phyloP scores from a whole-genome alignment of 2,329 filamentous ascomycete species.

The Aureobasidium sp. region DNA sequence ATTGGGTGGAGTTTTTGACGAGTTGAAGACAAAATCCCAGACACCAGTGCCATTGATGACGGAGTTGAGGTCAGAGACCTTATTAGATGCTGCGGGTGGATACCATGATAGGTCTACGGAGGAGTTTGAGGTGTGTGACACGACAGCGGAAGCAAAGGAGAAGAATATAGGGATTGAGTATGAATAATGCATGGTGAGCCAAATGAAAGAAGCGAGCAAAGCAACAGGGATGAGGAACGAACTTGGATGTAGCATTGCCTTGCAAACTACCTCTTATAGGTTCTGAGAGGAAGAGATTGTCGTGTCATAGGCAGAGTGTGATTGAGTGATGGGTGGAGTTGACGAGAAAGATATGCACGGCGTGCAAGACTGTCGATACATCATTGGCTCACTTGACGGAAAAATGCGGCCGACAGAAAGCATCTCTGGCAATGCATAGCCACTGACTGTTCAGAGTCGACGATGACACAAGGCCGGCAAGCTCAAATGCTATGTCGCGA shows the following conservation, averaged over 20 bases:
- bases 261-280: neutral
- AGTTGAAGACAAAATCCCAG: slow-evolving; percentile 69
- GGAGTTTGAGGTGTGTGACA: slow-evolving; percentile 6
- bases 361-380: slow-evolving; percentile 1
- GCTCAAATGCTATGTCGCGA: too few relatives aligned
- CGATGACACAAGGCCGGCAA: too few relatives aligned
- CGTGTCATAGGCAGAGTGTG: neutral
- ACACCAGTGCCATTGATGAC: slow-evolving; percentile 55
- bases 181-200: slow-evolving; percentile 27
- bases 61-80: slow-evolving; percentile 54
- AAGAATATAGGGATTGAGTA: slow-evolving; percentile 21
- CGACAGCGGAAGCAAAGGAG: slow-evolving; percentile 12
- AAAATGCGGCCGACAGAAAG: neutral
- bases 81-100: slow-evolving; percentile 45
- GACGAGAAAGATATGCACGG: neutral
- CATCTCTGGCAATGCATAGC: too few relatives aligned
- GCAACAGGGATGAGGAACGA: slow-evolving; percentile 24
- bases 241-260: slow-evolving; percentile 11
- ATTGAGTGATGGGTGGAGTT: neutral
- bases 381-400: neutral
- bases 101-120: slow-evolving; percentile 49
- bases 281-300: neutral
- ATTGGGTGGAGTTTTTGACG: slow-evolving; percentile 50
- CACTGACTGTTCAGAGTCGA: too few relatives aligned
- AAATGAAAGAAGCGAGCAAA: slow-evolving; percentile 22